A percentile compares a stretch with the other conserved stretches of the same genome.
Evolutionary conservation across 352 stramenopile genomes (phyloP).

Genomic region (Globisporangium abappressorium): DNA sequence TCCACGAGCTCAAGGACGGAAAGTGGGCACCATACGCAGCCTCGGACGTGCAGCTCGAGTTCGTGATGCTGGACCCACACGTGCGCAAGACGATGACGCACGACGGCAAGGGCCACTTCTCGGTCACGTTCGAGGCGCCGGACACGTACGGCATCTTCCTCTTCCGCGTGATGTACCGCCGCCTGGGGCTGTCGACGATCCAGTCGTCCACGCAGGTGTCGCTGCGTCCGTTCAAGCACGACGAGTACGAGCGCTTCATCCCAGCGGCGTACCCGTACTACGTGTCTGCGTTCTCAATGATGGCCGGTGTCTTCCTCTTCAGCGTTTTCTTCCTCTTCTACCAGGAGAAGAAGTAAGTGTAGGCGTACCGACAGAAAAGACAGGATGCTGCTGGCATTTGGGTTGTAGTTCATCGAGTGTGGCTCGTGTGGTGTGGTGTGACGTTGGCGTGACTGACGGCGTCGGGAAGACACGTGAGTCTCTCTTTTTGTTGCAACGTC

Average conservation of each 20-base stretch:
- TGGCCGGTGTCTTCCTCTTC: conserved; percentile 89
- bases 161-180: conserved; percentile 90
- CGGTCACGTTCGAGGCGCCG: conserved; percentile 83
- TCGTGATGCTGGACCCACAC: conserved; percentile 94
- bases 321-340: conserved; percentile 89
- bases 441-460: neutral
- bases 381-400: neutral
- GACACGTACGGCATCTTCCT: conserved; percentile 95
- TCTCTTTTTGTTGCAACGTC: neutral
- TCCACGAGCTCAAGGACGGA: conserved; percentile 84
- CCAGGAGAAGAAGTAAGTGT: conserved; percentile 48
- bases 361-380: neutral
- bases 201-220: conserved; percentile 88
- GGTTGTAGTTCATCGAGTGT: neutral
- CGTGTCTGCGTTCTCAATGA: conserved; percentile 88
- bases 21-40: conserved; percentile 78
- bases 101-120: conserved; percentile 71
- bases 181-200: conserved; percentile 83
- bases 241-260: conserved; percentile 95
- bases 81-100: conserved; percentile 86
- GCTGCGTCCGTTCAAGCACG: conserved; percentile 93
- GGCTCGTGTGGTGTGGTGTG: neutral
- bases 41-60: conserved; percentile 91
- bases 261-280: conserved; percentile 91
- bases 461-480: neutral